These are phyloP conservation scores for Fonsecaea monophora DNA, from an alignment of 2,329 filamentous ascomycete species.

Conservation along the genomic window DNA sequence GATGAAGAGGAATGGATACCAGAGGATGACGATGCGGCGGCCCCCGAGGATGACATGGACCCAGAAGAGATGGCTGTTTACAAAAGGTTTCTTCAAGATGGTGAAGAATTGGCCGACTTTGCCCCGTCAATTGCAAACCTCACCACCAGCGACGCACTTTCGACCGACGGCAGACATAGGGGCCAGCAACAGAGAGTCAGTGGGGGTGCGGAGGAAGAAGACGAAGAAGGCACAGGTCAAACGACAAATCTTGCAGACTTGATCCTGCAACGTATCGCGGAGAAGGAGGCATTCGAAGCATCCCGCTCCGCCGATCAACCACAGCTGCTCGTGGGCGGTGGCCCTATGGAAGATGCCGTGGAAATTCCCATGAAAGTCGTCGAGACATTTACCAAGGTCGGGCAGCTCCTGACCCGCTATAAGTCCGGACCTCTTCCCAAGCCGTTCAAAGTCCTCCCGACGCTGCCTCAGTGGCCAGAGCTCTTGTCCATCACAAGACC, in stretches of 20 bases:
- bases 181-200: background rate
- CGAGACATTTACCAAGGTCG: slow-evolving; percentile 77
- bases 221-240: slow-evolving; percentile 57
- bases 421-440: slow-evolving; percentile 97
- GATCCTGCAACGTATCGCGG: slow-evolving; percentile 92
- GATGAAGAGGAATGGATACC: slow-evolving; percentile 75
- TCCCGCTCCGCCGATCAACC: slow-evolving; percentile 41
- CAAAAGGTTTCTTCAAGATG: slow-evolving; percentile 80
- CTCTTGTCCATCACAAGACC: slow-evolving; percentile 85
- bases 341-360: slow-evolving; percentile 76
- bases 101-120: slow-evolving; percentile 56
- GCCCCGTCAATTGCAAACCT: slow-evolving; percentile 37
- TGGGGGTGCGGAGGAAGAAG: slow-evolving; percentile 45
- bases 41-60: slow-evolving; percentile 75
- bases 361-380: slow-evolving; percentile 90
- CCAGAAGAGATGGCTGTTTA: slow-evolving; percentile 89
- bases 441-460: slow-evolving; percentile 95
- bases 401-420: slow-evolving; percentile 86
- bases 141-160: slow-evolving; percentile 44
- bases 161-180: background rate
- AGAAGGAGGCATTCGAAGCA: slow-evolving; percentile 74
- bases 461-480: slow-evolving; percentile 89
- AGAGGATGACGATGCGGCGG: slow-evolving; percentile 63
- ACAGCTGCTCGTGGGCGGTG: slow-evolving; percentile 56
- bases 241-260: slow-evolving; percentile 87